Evolutionary conservation across 2,329 filamentous ascomycete genomes (phyloP), one percentile per base, ranked within the genome.

Genomic region (Fusarium austroafricanum): DNA sequence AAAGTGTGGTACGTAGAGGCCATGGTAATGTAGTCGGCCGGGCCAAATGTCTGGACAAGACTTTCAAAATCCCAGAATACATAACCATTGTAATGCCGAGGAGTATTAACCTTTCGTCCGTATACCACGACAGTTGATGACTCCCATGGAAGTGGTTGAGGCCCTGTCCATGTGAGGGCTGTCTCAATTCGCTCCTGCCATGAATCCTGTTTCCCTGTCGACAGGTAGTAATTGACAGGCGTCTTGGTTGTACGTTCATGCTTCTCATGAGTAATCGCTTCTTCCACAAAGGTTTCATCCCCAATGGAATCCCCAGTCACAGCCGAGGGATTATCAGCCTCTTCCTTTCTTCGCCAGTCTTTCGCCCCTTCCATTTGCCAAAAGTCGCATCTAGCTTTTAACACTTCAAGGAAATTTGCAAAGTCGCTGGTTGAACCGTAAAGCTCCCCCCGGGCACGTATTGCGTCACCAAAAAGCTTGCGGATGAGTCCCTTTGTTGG

Each of bases 1-100:
- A 95, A 85, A 0, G 92, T 94, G 77, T 94, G 91, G 76, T 90
- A 95, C 17, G 87, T 91, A 2, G 91, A 94, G 2, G 92, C 91
- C 75, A 96, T 86, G 2, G 90, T 91, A 55, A 94, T 91, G 78
- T 94, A 96, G 79, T 96, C 92, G 28, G 92, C 92, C 2, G 92
- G 92, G 0, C 92, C 92, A 43, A 94, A 88, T 3, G 83, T 82
- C 8, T 84, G 84, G 59, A 92, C 93, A 2, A 95, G 84, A 35
- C 90, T 85, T 15, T 82, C 73, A 71, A 95, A 96, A 11, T 86
- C 85, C 86, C 91, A 93, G 55, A 84, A 83, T 0, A 88, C 85
- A 2, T 86, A 79, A 18, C 89, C 88, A 26, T 84, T 78, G 65
- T 85, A 79, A 37, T 90, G 84, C 5, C 82, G 82, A 2, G 89